Conservation (phyloP, 169 alveolate genomes). For the Babesia bovis region DNA sequence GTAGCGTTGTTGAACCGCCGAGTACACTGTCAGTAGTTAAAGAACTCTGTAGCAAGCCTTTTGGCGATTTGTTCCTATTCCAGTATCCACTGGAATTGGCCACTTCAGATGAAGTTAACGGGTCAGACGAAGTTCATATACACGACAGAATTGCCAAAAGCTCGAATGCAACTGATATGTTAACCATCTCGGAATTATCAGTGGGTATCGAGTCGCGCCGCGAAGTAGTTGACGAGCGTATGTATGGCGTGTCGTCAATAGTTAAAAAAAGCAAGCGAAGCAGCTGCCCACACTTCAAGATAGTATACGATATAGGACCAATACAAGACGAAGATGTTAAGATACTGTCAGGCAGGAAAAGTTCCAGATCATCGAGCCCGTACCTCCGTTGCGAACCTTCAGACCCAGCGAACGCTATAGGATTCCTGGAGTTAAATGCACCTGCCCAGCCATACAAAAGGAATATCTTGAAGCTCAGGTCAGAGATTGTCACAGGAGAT, state of each 20-base stretch:
- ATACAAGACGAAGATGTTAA: conserved; percentile 8
- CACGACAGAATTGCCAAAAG: conserved; percentile 14
- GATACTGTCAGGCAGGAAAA: conserved; percentile 21
- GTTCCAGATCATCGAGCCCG: conserved; percentile 22
- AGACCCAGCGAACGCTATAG: conserved; percentile 16
- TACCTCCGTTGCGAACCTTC: conserved; percentile 27
- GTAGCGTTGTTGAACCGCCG: conserved; percentile 41
- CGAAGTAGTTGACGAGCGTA: conserved; percentile 23
- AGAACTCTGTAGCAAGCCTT: conserved; percentile 54
- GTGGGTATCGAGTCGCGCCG: conserved; percentile 40
- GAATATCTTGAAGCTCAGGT: conserved; percentile 31
- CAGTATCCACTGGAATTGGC: conserved; percentile 62
- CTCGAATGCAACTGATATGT: conserved; percentile 56
- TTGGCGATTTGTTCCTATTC: conserved; percentile 36
- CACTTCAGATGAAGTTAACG: not conserved
- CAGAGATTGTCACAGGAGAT: conserved; percentile 55
- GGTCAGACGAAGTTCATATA: conserved; percentile 8
- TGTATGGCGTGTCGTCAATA: conserved; percentile 32
- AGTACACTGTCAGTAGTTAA: conserved; percentile 23
- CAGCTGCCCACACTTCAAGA: conserved; percentile 39
- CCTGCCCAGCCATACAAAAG: conserved; percentile 18
- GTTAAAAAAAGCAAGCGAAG: conserved; percentile 36
- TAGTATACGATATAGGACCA: conserved; percentile 56
- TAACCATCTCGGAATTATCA: conserved; percentile 12
- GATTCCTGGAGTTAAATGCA: conserved; percentile 18